Base-by-base conservation (phyloP, 2,329 filamentous ascomycete genomes). In the Madurella fahalii region DNA sequence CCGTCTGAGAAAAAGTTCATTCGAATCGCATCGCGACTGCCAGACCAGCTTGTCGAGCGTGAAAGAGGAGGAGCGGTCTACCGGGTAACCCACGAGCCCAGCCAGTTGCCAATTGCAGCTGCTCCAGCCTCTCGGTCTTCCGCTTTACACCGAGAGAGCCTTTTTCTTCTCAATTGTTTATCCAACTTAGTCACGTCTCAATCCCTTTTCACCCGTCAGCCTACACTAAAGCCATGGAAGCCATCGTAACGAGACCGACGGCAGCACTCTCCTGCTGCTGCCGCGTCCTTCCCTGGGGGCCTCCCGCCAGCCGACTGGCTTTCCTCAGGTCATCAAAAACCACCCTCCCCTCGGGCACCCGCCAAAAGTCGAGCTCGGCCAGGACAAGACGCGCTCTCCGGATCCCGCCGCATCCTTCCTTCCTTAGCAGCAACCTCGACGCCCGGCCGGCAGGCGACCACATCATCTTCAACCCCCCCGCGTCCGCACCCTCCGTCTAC, bases 321-420 rank as follows among this genome's bases (percentile, higher is more conserved):
- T 40, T 53, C 48, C 40, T 50, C 55, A 42, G 59, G 63, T 48
- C 65, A 65, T 48, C 41, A 15, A 57, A 57, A 57, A 53, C 68
- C 47, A 57, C 25, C 25, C 63, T 52, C 40, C 66, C 49, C 13
- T 63, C 63, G 52, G 72, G 74, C 57, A 70, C 42, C 48, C 68
- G 79, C 47, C 74, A 80, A 68, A 76, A 83, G 65, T 70, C 73
- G 11, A 78, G 78, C 31, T 70, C 76, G 2, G 68, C 74, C 50
- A 78, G 81, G 53, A 82, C 79, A 42, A 82, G 81, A 70, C 77
- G 78, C 53, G 71, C 76, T 45, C 77, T 84, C 64, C 84, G 82
- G 65, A 76, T 86, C 63, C 71, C 78, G 12, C 82, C 83, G 47
- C 81, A 86, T 72, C 71, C 78, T 39, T 82, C 81, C 61, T 86